Conservation (phyloP, 148 eudicot species). For the Fagopyrum homotropicum region DNA sequence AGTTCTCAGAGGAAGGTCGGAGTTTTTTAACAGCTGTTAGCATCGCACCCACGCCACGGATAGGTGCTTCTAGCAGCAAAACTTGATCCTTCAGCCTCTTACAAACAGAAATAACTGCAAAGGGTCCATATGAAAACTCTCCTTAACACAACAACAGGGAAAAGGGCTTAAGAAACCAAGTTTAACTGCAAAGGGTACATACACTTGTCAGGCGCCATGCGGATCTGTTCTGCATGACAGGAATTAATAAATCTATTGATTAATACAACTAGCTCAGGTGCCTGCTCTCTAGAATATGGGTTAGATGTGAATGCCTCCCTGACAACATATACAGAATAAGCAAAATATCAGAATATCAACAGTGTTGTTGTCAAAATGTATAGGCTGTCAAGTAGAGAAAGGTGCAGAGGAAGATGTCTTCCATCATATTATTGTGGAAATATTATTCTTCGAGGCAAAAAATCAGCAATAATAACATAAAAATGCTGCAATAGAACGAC, state of each 20-base stretch:
- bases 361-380: too few species aligned
- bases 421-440: not conserved
- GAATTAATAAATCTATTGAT: slow-evolving; percentile 54
- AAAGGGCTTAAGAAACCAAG: not conserved
- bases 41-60: slow-evolving; percentile 79
- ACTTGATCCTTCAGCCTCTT: slow-evolving; percentile 79
- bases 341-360: not conserved
- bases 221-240: slow-evolving; percentile 78
- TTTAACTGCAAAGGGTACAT: slow-evolving; percentile 14
- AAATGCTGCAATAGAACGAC: not conserved
- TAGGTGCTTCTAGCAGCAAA: slow-evolving; percentile 53
- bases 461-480: not conserved
- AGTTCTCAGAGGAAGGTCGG: slow-evolving; percentile 60
- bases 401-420: not conserved
- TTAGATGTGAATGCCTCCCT: slow-evolving; percentile 71
- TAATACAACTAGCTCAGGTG: slow-evolving; percentile 33
- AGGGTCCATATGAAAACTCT: slow-evolving; percentile 3
- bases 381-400: not conserved
- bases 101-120: slow-evolving; percentile 71
- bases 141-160: not conserved
- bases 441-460: not conserved
- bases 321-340: slow-evolving; percentile 12
- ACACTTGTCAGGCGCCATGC: slow-evolving; percentile 83
- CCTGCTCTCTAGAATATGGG: slow-evolving; percentile 48
- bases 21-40: slow-evolving; percentile 68